Base-by-base conservation (phyloP, 208 protist genomes). In the Angomonas deanei region DNA sequence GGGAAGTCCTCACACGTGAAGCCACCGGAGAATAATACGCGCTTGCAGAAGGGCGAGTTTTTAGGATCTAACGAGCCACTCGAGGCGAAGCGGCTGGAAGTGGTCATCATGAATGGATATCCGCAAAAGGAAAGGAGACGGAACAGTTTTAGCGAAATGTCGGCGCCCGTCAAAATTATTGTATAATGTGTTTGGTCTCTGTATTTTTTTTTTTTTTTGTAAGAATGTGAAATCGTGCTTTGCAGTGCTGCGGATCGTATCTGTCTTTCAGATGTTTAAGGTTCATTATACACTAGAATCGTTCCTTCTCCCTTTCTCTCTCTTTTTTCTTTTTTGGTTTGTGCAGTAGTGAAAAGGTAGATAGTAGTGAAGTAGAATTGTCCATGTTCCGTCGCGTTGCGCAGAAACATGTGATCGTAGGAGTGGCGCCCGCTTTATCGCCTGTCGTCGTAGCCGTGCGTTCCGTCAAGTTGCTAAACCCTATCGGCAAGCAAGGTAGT, bases 401-500 rank as follows among this genome's bases (percentile, higher is more conserved):
- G n/a, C n/a, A n/a, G n/a, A n/a, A n/a, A n/a, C n/a, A n/a, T 50
- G 8, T 50, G 42, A 19, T 10, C 8, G 42, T 5, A 5, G 3
- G 15, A 19, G 8, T n/a, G 8, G 42, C 13, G 17, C 42, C 23
- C 42, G 13, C 17, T n/a, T 10, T 5, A 10, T 26, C 42, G 4
- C 23, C 42, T 5, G 17, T 50, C 23, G 42, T 50, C 3, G 15
- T 50, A 19, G 34, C 42, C 17, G 5, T 50, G 3, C 8, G 42
- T 8, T 21, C 42, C 17, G 86, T 80, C 33, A 93, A 92, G 71
- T 70, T 93, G 19, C 66, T 92, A 23, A 93, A 93, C 61, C 90
- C 90, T 2, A 90, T 84, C 46, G 83, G 85, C 32, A 86, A 87
- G 64, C 75, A 86, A 24, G 90, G 90, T 48, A 93, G 82, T 50